phyloP scores from a whole-genome alignment of 2,329 filamentous ascomycete species.

The Furcasterigmium furcatum region DNA sequence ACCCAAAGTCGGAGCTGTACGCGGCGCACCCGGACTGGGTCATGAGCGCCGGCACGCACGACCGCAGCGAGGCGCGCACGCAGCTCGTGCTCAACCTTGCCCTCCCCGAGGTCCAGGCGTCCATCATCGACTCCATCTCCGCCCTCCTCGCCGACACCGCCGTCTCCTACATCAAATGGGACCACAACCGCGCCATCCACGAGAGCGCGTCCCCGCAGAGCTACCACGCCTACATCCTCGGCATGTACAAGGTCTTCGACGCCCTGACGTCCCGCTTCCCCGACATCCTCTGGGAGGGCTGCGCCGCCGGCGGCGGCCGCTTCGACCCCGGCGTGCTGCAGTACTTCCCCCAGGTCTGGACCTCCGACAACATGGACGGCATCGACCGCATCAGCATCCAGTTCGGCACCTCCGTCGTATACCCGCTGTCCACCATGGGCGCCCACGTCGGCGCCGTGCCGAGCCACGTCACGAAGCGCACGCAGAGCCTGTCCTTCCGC shows the following conservation, averaged over 20 bases:
- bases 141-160: constrained; percentile 46
- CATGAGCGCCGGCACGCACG: constrained; percentile 52
- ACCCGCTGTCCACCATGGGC: constrained; percentile 61
- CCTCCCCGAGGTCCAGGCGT: constrained; percentile 59
- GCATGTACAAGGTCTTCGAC: constrained; percentile 60
- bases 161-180: constrained; percentile 64
- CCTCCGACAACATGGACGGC: constrained; percentile 63
- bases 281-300: constrained; percentile 63
- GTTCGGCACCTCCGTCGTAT: constrained; percentile 60
- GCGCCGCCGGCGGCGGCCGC: constrained; percentile 60
- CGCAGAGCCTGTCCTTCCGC: constrained; percentile 55
- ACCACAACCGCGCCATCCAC: constrained; percentile 64
- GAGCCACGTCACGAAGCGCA: constrained; percentile 53
- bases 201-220: constrained; percentile 51
- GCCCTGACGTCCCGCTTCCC: constrained; percentile 57
- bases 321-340: constrained; percentile 62
- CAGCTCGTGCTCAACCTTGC: constrained; percentile 62
- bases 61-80: constrained; percentile 51
- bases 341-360: constrained; percentile 66
- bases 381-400: constrained; percentile 60
- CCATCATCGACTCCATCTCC: constrained; percentile 53
- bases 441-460: constrained; percentile 62
- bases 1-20: constrained; percentile 59
- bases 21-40: constrained; percentile 62
- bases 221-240: constrained; percentile 59